These are phyloP conservation scores for Telopea speciosissima DNA, from an alignment of 177 flowering plant species.

Conservation along the genomic window DNA sequence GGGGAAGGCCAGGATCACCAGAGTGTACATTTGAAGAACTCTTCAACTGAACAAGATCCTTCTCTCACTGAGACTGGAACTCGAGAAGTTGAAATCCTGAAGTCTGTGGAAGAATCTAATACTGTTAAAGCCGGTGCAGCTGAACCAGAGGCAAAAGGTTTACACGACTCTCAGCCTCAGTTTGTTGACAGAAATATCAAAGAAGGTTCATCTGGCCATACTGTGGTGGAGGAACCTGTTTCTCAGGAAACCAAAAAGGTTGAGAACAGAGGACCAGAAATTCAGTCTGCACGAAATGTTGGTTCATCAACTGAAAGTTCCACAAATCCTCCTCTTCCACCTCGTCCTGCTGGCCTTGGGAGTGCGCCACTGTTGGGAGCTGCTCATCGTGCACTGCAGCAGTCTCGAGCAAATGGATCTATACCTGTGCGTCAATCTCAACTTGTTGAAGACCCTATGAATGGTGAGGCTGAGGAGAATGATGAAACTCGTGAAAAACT, in stretches of 20 bases:
- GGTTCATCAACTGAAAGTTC: constrained; percentile 31
- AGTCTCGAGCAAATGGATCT: constrained; percentile 66
- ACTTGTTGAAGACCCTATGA: constrained; percentile 50
- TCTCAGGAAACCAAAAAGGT: constrained; percentile 16
- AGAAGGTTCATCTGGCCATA: constrained; percentile 11
- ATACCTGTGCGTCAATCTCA: constrained; percentile 46
- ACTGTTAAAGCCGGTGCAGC: constrained; percentile 1
- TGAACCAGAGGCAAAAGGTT: constrained; percentile 7
- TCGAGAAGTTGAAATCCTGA: constrained; percentile 9
- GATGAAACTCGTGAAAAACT: constrained; percentile 96
- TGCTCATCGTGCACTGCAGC: constrained; percentile 63
- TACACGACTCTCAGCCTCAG: constrained; percentile 10
- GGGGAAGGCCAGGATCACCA: neutral
- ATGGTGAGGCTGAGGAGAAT: constrained; percentile 75
- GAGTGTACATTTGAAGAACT: neutral
- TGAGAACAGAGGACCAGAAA: constrained; percentile 21
- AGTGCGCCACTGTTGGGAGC: constrained; percentile 77
- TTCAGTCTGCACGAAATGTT: constrained; percentile 16
- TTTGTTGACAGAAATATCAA: constrained; percentile 6
- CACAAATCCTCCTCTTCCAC: constrained; percentile 29
- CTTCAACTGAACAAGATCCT: neutral
- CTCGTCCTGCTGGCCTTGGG: constrained; percentile 95
- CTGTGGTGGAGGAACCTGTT: constrained; percentile 15
- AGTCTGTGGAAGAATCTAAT: constrained; percentile 11
- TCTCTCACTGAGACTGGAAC: neutral